These are phyloP conservation scores for Nepenthes alata DNA, from an alignment of 179 eudicot genomes.

Conservation along the genomic window DNA sequence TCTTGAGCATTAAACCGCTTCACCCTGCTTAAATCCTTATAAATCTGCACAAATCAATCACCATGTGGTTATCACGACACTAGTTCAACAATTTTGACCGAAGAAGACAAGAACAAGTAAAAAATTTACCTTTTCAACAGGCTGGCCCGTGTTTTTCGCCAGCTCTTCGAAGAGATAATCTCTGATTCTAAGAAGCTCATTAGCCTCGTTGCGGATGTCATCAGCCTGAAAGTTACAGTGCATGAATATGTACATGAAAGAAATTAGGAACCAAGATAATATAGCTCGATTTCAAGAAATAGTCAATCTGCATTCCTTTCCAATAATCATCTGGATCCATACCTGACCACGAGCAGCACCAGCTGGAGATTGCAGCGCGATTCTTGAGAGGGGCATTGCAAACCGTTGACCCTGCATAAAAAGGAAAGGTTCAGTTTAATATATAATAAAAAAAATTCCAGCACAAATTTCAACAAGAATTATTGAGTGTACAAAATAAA, in stretches of 20 bases:
- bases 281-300: neutral
- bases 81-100: neutral
- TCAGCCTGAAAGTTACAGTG: constrained; percentile 50
- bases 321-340: constrained; percentile 4
- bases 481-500: too few relatives aligned
- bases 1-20: constrained; percentile 63
- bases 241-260: neutral
- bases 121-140: constrained; percentile 54
- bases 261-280: neutral
- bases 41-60: constrained; percentile 36
- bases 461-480: too few relatives aligned
- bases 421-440: neutral
- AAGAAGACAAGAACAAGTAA: neutral
- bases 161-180: constrained; percentile 73
- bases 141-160: constrained; percentile 75
- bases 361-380: constrained; percentile 62
- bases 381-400: constrained; percentile 61
- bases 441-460: too few relatives aligned
- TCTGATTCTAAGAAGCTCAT: constrained; percentile 67
- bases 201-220: constrained; percentile 58
- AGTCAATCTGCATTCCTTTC: neutral
- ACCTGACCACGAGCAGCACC: constrained; percentile 87
- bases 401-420: neutral
- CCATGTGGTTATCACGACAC: neutral
- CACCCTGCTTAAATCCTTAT: constrained; percentile 50